phyloP scores from a whole-genome alignment of 176 grass and related monocot species.

The Avena atlantica region DNA sequence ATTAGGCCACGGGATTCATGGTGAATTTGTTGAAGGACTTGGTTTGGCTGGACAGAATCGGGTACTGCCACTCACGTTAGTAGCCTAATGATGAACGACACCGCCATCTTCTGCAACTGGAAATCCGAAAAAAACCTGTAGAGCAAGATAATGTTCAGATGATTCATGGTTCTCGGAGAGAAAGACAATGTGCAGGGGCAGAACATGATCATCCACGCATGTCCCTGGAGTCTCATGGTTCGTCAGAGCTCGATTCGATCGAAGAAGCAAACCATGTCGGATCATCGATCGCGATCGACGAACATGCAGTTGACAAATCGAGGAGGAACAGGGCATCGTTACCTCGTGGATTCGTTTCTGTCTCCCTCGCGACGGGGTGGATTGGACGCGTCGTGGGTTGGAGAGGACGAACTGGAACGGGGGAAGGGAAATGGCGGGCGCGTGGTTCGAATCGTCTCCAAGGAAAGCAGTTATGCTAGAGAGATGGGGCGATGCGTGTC shows the following conservation, averaged over 20 bases:
- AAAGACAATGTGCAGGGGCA: not conserved
- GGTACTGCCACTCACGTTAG: constrained; percentile 60
- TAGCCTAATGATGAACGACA: constrained; percentile 60
- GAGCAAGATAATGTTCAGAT: not conserved
- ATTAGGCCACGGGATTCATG: not conserved
- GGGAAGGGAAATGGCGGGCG: not conserved
- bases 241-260: not conserved
- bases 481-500: not conserved
- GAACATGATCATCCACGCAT: not conserved
- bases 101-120: constrained; percentile 66
- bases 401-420: not conserved
- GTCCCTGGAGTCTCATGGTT: not conserved
- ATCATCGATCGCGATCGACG: not conserved
- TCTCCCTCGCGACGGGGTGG: not conserved
- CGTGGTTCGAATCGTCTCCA: too few relatives aligned
- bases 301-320: not conserved
- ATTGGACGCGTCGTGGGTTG: not conserved
- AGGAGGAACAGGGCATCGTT: not conserved
- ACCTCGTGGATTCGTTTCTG: not conserved
- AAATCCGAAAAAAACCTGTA: not conserved
- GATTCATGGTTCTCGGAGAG: not conserved
- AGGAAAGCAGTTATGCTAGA: not conserved
- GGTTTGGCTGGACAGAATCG: not conserved
- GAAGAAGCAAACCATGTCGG: not conserved
- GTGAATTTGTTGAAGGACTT: not conserved